phyloP scores from a whole-genome alignment of 768 basidiomycete genomes.

The Dioszegia hungarica region DNA sequence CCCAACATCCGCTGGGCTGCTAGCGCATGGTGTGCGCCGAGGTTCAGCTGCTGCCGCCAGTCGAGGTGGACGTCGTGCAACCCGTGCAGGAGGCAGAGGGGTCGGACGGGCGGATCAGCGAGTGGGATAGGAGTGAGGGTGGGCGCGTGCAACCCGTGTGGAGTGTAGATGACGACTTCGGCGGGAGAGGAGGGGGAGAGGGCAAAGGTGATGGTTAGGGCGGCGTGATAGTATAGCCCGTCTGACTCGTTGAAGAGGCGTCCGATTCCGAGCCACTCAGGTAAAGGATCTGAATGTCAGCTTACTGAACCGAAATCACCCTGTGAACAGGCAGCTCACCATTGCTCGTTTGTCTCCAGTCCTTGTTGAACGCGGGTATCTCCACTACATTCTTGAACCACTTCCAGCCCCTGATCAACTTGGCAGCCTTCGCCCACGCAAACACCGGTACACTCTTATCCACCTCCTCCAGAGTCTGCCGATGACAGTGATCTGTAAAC shows the following conservation, averaged over 20 bases:
- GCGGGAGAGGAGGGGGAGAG: slow-evolving; percentile 5
- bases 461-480: slow-evolving; percentile 7
- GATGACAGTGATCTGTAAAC: slow-evolving; percentile 23
- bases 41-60: slow-evolving; percentile 28
- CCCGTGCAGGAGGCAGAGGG: slow-evolving; percentile 20
- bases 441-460: slow-evolving; percentile 4
- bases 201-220: slow-evolving; percentile 10
- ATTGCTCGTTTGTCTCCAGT: slow-evolving; percentile 6
- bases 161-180: slow-evolving; percentile 17
- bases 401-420: slow-evolving; percentile 11
- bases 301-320: background rate
- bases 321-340: background rate
- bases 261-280: slow-evolving; percentile 12
- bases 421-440: slow-evolving; percentile 15
- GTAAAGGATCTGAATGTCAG: background rate
- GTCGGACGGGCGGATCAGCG: slow-evolving; percentile 3
- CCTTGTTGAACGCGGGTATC: slow-evolving; percentile 9
- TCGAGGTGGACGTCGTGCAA: slow-evolving; percentile 24
- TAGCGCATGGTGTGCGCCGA: slow-evolving; percentile 19
- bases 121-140: slow-evolving; percentile 6
- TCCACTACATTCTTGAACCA: slow-evolving; percentile 16
- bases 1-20: slow-evolving; percentile 11
- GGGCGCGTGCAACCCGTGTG: slow-evolving; percentile 16
- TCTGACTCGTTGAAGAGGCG: slow-evolving; percentile 11
- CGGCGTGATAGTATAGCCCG: slow-evolving; percentile 22